Conservation (phyloP, 73 alveolate species). For the Stentor roeselii region DNA sequence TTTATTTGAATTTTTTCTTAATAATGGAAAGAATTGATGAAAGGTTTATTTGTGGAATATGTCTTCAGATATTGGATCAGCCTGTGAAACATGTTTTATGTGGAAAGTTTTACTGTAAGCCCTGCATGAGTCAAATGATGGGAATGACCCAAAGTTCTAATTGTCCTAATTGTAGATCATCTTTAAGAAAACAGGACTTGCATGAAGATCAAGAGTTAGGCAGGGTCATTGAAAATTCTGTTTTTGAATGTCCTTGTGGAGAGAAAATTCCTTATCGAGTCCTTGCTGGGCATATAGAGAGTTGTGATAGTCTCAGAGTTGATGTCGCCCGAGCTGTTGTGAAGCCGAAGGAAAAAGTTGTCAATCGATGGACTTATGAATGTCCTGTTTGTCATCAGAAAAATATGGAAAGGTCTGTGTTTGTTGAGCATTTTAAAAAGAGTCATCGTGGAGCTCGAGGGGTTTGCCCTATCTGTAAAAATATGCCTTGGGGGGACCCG, state of each 20-base stretch:
- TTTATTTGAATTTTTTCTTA: conserved; percentile 21
- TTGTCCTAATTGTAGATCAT: neutral
- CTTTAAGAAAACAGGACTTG: neutral
- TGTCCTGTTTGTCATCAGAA: conserved; percentile 9
- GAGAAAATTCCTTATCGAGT: neutral
- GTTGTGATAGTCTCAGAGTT: neutral
- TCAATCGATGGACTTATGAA: conserved; percentile 24
- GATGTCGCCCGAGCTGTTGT: neutral
- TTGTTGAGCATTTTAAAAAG: neutral
- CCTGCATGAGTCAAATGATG: neutral
- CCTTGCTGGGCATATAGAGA: neutral
- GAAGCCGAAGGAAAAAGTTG: neutral
- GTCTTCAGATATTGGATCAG: neutral
- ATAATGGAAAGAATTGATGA: neutral
- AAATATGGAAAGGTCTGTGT: conserved; percentile 1
- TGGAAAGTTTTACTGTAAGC: neutral
- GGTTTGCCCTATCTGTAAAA: conserved; percentile 25
- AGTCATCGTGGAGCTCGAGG: neutral
- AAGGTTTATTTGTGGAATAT: neutral
- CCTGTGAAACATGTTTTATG: neutral
- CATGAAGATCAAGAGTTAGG: neutral
- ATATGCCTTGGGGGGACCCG: conserved; percentile 41
- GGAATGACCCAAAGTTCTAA: neutral
- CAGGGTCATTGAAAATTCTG: neutral
- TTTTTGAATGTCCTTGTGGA: neutral